Percentiles rank a stretch among this genome's conserved stretches.
phyloP scores from a whole-genome alignment of 2,329 filamentous ascomycete genomes.

The Neurospora sp. region DNA sequence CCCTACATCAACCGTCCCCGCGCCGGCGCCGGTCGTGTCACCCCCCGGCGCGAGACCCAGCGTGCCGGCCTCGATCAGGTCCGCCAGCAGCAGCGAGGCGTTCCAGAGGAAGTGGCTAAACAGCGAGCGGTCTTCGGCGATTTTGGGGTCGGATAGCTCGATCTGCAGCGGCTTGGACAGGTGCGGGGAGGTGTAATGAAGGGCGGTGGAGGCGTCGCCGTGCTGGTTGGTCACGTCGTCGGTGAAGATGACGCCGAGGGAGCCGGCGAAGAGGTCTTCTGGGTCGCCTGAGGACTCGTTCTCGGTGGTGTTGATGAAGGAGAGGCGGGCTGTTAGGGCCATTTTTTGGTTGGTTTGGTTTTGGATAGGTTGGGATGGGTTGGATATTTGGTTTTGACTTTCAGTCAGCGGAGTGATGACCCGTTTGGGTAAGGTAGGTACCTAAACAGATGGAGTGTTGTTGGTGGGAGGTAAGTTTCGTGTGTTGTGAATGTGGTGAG shows the following conservation, averaged over 20 bases:
- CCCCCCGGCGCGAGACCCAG: conserved; percentile 18
- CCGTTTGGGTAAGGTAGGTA: neutral
- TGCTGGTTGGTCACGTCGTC: conserved; percentile 59
- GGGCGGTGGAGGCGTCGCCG: conserved; percentile 48
- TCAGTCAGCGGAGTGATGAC: neutral
- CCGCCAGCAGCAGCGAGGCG: conserved; percentile 44
- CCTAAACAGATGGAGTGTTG: neutral
- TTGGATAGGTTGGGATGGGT: neutral
- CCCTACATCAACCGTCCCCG: neutral
- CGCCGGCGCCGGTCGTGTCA: neutral
- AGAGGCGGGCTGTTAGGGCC: conserved; percentile 38
- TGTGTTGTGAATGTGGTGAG: neutral
- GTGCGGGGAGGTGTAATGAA: conserved; percentile 49
- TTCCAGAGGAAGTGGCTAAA: conserved; percentile 73
- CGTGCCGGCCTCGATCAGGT: conserved; percentile 43
- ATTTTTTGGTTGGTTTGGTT: conserved; percentile 25
- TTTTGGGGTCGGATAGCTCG: conserved; percentile 36
- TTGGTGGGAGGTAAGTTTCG: neutral
- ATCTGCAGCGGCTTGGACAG: conserved; percentile 36
- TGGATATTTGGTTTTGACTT: neutral
- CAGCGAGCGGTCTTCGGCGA: conserved; percentile 45
- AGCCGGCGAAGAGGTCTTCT: conserved; percentile 50
- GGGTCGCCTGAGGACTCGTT: conserved; percentile 27
- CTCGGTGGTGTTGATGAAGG: conserved; percentile 21
- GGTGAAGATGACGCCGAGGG: conserved; percentile 56